Base-by-base conservation (phyloP, 2,329 filamentous ascomycete species). In the Nemania serpens region DNA sequence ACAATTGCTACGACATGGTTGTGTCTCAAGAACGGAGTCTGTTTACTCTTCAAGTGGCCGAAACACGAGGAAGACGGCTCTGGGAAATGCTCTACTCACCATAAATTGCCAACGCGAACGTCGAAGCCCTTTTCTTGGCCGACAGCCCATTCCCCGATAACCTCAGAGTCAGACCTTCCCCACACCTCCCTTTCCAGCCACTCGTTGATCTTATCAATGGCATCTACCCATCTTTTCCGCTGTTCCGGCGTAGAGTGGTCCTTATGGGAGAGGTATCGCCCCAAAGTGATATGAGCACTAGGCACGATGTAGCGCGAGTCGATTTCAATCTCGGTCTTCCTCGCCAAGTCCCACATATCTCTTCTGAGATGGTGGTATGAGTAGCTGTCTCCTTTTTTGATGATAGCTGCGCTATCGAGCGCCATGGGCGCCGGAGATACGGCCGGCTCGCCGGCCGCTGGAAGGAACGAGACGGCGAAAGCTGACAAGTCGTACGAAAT, bases 331-430 rank as follows among this genome's bases (percentile, higher is more conserved):
- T 90, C 91, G 0, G 86, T 82, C 3, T 77, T 78, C 47, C 80
- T 78, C 3, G 86, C 84, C 25, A 86, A 78, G 50, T 83, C 79
- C 73, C 88, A 95, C 12, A 96, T 74, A 71, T 97, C 92, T 3
- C 89, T 84, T 2, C 94, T 87, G 9, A 98, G 84, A 75, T 98
- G 94, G 73, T 97, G 94, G 74, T 97, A 97, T 0, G 90, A 93
- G 76, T 91, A 97, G 1, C 68, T 71, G 66, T 95, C 90, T 17
- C 85, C 82, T 41, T 81, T 76, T 15, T 78, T 73, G 13, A 75
- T 75, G 45, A 70, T 68, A 12, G 67, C 68, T 3, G 70, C 69
- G n/a, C 68, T 65, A 33, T 77, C 75, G 0, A 79, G 76, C 4
- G 74, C 72, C 1, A 72, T 71, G 1, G 81, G 75, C 4, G 76